Evolutionary conservation across 371 early-diverging fungal species (phyloP), one percentile per base, ranked within the genome.

Genomic region (Rhizopus sp.): DNA sequence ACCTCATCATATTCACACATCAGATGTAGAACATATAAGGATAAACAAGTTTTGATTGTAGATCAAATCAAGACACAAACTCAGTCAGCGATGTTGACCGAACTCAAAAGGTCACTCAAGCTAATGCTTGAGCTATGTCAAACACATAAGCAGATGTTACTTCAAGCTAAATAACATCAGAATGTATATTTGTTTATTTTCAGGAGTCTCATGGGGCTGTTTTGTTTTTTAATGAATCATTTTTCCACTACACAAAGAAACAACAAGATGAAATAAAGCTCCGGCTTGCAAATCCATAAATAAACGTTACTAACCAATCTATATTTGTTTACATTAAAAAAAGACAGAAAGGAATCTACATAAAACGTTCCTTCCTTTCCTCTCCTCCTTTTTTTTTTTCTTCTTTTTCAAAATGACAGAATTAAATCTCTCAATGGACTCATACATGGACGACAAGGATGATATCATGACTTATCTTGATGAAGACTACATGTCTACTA

Each of bases 401-500:
- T 32, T 33, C 29, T 31, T 50, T 23, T 32, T 16, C n/a, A 15
- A 29, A 44, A 33, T 39, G 48, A 44, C 45, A 39, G 31, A 46
- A 55, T 50, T 42, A 55, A 52, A 47, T 44, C 42, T 52, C 38
- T 74, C 17, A 74, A 73, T 38, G 53, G 70, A 73, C 15, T 65
- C 73, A 4, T 60, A 23, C 23, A 23, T 23, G 23, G 23, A 23
- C 23, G 23, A 23, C 23, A 23, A 23, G 23, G 23, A 64, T 35
- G 74, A 74, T 23, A 50, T 76, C 51, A 65, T 77, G 70, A 67
- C 72, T 29, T 77, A 73, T 32, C 48, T 77, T 45, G 72, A 73
- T 51, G 52, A 69, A 41, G 77, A 77, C 38, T 73, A 62, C 47
- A 52, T 74, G 10, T 50, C 71, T 12, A 50, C 68, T 15, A 38